phyloP scores from a whole-genome alignment of 2,329 filamentous ascomycete genomes.

The Paracamarosporium sp. region DNA sequence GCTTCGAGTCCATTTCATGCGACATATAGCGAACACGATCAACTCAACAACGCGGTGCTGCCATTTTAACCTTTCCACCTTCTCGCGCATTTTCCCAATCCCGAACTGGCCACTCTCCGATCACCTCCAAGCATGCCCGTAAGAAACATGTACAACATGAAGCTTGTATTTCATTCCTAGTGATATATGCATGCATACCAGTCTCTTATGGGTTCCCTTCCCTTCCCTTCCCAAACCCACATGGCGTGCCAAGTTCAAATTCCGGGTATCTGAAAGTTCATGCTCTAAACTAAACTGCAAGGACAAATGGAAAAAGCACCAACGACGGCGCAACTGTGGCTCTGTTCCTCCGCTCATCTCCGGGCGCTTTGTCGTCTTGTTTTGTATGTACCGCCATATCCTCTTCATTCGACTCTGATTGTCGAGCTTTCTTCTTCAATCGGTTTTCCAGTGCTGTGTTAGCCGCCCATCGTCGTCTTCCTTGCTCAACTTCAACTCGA shows the following conservation, averaged over 20 bases:
- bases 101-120: too few relatives aligned
- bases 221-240: neutral
- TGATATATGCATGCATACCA: constrained; percentile 4
- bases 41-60: too few relatives aligned
- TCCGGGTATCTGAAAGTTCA: constrained; percentile 33
- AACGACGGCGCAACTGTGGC: neutral
- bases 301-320: constrained; percentile 9
- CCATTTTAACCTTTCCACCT: too few relatives aligned
- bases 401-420: neutral
- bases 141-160: neutral
- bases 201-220: neutral
- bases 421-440: constrained; percentile 58
- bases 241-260: constrained; percentile 21
- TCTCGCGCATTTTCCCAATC: too few relatives aligned
- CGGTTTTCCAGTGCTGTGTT: constrained; percentile 89
- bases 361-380: neutral
- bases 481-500: constrained; percentile 87
- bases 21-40: too few relatives aligned
- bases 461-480: constrained; percentile 77
- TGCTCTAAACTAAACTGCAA: constrained; percentile 18
- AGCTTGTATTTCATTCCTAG: neutral
- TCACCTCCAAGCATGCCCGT: too few relatives aligned
- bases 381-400: neutral
- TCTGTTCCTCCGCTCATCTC: neutral
- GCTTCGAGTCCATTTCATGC: too few relatives aligned